Percentiles rank a stretch among this genome's conserved stretches.
Evolutionary conservation across 2,329 filamentous ascomycete species (phyloP).

Genomic region (Fusarium beomiforme): DNA sequence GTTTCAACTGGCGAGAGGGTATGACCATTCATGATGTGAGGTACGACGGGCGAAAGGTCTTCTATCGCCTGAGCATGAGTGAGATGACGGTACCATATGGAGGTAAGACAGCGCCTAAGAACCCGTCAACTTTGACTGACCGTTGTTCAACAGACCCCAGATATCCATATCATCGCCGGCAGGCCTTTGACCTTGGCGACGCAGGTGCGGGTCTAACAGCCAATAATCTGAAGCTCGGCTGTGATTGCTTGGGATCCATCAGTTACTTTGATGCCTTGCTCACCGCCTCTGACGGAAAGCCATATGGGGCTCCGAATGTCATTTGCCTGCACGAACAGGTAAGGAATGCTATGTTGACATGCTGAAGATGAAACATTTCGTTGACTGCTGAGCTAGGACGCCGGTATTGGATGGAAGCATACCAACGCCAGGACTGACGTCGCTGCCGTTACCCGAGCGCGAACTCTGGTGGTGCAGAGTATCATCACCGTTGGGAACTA

Average conservation of each 20-base stretch:
- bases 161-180: constrained; percentile 72
- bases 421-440: constrained; percentile 71
- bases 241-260: too few species aligned
- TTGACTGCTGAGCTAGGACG: constrained; percentile 56
- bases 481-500: constrained; percentile 77
- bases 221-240: constrained; percentile 53
- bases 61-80: constrained; percentile 73
- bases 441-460: constrained; percentile 66
- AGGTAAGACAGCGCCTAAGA: neutral
- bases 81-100: constrained; percentile 72
- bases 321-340: constrained; percentile 71
- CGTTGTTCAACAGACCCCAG: constrained; percentile 51
- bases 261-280: constrained; percentile 47
- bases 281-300: neutral
- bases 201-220: constrained; percentile 72
- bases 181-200: constrained; percentile 78
- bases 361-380: neutral
- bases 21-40: constrained; percentile 75
- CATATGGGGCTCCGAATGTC: constrained; percentile 60
- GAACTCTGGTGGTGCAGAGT: constrained; percentile 73
- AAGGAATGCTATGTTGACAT: neutral
- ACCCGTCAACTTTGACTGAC: neutral
- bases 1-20: constrained; percentile 77
- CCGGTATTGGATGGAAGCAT: constrained; percentile 77
- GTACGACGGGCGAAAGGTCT: constrained; percentile 71